A percentile compares a stretch with the other conserved stretches of the same genome.
phyloP scores from a whole-genome alignment of 1,139 yeast genomes.

The Protomyces gravidus region DNA sequence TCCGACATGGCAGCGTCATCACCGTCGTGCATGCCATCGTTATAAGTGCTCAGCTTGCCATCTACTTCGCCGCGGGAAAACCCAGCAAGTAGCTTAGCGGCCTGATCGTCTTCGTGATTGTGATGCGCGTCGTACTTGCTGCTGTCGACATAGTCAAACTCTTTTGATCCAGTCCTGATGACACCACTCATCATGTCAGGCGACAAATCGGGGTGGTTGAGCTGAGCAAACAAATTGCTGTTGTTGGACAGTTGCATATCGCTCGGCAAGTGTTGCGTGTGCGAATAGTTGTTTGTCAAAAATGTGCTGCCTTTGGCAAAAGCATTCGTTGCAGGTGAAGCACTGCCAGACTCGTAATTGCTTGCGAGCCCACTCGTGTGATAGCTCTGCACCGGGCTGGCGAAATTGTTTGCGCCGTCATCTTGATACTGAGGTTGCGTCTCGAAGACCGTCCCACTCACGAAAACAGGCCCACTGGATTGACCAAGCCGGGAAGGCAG shows the following conservation, averaged over 20 bases:
- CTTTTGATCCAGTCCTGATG: background rate
- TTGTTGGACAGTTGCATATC: background rate
- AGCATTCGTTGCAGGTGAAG: background rate
- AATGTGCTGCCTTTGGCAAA: background rate
- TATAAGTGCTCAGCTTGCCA: background rate
- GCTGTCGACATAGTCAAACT: background rate
- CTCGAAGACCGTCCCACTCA: background rate
- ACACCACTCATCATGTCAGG: background rate
- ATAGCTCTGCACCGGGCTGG: background rate
- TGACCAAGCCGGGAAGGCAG: background rate
- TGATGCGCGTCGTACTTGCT: background rate
- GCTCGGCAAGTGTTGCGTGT: background rate
- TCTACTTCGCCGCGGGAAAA: background rate
- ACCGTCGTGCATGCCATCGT: background rate
- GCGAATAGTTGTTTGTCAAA: background rate
- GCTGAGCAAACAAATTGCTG: background rate
- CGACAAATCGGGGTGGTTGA: background rate
- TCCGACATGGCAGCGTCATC: slow-evolving; percentile 1
- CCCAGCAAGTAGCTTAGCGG: background rate
- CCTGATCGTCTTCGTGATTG: background rate
- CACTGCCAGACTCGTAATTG: background rate
- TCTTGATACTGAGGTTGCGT: background rate
- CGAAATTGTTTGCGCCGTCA: background rate
- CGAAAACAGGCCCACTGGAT: background rate
- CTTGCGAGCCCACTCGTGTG: background rate